phyloP scores from a whole-genome alignment of 2,329 filamentous ascomycete species.

The Mariannaea elegans region DNA sequence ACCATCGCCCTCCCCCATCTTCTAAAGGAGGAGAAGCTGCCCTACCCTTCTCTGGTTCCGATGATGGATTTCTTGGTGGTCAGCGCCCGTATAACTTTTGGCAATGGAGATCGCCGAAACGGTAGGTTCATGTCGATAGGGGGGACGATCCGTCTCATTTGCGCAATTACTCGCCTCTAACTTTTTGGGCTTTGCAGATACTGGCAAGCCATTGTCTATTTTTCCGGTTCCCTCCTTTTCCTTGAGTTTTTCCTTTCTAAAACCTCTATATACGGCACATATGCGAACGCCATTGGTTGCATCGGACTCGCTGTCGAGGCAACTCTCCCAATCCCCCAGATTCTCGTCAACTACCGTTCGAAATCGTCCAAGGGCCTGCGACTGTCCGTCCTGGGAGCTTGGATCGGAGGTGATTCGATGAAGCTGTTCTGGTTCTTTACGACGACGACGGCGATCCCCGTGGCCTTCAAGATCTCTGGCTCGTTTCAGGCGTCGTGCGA shows the following conservation, averaged over 20 bases:
- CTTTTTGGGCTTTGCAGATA: constrained; percentile 58
- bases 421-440: constrained; percentile 91
- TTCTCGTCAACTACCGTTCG: constrained; percentile 73
- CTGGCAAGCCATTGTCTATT: constrained; percentile 79
- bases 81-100: constrained; percentile 80
- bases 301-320: constrained; percentile 83
- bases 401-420: constrained; percentile 83
- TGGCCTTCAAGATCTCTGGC: constrained; percentile 84
- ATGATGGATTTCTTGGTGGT: constrained; percentile 48
- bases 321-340: constrained; percentile 82
- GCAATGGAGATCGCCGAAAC: constrained; percentile 79
- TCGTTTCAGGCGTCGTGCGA: constrained; percentile 84
- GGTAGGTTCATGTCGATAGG: constrained; percentile 54
- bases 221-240: constrained; percentile 67
- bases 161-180: constrained; percentile 15
- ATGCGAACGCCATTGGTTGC: constrained; percentile 75
- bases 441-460: constrained; percentile 73
- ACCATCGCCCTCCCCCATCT: constrained; percentile 69
- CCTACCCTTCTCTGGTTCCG: constrained; percentile 67
- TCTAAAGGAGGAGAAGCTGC: constrained; percentile 68
- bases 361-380: constrained; percentile 81
- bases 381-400: constrained; percentile 77
- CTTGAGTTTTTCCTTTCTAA: constrained; percentile 74
- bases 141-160: not conserved
- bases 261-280: constrained; percentile 66